Base-by-base conservation (phyloP, 2,329 filamentous ascomycete species). In the Ascochyta rabiei region DNA sequence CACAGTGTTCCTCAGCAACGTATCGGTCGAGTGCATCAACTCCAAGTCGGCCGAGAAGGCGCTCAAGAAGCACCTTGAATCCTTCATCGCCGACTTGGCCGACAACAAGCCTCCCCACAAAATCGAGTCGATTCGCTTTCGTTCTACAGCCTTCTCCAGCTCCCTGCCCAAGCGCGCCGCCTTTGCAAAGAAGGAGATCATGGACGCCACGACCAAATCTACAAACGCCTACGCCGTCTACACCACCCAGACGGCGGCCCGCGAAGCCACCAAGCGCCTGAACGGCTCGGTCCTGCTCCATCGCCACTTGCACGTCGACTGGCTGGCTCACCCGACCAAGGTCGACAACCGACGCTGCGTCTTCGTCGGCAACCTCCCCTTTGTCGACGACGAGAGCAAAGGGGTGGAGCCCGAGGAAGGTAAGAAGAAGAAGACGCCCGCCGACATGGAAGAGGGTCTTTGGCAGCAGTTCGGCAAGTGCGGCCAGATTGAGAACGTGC, bases 151-250 rank as follows among this genome's bases (percentile, higher is more conserved):
- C 2, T 98, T 96, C 74, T 84, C 89, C 5, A 86, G 86, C 24
- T 84, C 86, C 15, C 84, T 97, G 52, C 95, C 95, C 44, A 97
- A 96, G 79, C 90, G 93, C 59, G 95, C 93, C n/a, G 90, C 95
- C 21, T 98, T 87, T 74, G 95, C 93, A 58, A 96, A 91, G 67
- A 92, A 93, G 73, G 88, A 92, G 21, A 81, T 98, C 53, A 93
- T 97, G 88, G 88, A 90, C 57, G 86, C 91, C 18, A 99, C 96
- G 1, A 95, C 93, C 1, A 91, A 90, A 69, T 96, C 90, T 59
- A 92, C 93, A 55, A 97, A 99, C 72, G 95, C 95, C 41, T 99
- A 99, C 72, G 91, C 84, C 26, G 92, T 99, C 43, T 97, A 95
- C 79, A 89, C 86, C 38, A 91, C 89, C 1, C 76, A 85, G 1